A percentile compares a stretch with the other conserved stretches of the same genome.
These are phyloP conservation scores for Elongisporangium anandrum DNA, from an alignment of 352 stramenopile species.

Conservation along the genomic window DNA sequence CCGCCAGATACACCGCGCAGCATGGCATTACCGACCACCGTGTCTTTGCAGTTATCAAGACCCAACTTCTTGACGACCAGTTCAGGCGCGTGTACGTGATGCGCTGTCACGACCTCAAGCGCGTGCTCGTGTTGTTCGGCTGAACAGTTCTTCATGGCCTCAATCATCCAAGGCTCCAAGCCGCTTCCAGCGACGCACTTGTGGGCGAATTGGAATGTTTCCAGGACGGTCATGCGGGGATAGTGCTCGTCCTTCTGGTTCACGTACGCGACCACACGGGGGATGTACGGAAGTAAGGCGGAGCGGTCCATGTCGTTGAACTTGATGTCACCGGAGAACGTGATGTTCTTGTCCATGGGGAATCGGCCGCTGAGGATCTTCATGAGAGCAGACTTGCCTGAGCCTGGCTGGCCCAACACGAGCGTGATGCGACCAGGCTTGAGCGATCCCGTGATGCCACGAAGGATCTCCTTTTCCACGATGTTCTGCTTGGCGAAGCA, in stretches of 20 bases:
- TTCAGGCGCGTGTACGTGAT: conserved; percentile 32
- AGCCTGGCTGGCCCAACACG: conserved; percentile 11
- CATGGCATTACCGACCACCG: conserved; percentile 57
- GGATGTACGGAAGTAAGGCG: conserved; percentile 17
- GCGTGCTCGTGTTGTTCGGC: conserved; percentile 27
- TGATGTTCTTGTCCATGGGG: too few relatives aligned
- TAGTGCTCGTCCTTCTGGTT: conserved; percentile 83
- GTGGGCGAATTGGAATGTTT: conserved; percentile 93
- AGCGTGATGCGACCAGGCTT: conserved; percentile 13
- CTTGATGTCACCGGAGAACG: conserved; percentile 28
- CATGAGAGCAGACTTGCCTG: conserved; percentile 15
- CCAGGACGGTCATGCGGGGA: conserved; percentile 86
- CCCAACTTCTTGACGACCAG: conserved; percentile 32
- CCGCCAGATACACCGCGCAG: conserved; percentile 76
- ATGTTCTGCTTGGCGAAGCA: conserved; percentile 7
- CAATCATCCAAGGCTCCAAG: conserved; percentile 29
- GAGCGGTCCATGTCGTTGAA: conserved; percentile 32
- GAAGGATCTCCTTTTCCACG: conserved; percentile 19
- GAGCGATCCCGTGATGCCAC: conserved; percentile 16
- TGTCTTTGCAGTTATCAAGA: conserved; percentile 49
- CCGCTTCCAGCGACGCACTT: conserved; percentile 48
- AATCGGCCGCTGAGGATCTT: too few relatives aligned
- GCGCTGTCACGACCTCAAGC: conserved; percentile 21
- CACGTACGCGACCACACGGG: conserved; percentile 34
- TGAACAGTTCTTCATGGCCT: conserved; percentile 38